phyloP scores from a whole-genome alignment of 345 rosid species.

The Sisymbrium altissimum region DNA sequence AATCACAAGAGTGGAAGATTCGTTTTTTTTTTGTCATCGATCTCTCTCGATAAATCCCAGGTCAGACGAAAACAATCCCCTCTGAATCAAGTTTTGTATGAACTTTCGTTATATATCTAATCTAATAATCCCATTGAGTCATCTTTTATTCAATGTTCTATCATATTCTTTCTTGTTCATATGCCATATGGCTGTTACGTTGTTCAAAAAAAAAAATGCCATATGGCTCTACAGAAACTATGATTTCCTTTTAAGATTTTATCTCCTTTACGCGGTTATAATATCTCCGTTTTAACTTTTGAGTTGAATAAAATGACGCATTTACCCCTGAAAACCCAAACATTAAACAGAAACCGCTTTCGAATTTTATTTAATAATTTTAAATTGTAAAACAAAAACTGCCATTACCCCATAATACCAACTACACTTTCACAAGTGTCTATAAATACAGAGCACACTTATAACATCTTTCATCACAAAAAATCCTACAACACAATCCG shows the following conservation, averaged over 20 bases:
- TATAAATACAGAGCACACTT: conserved; percentile 27
- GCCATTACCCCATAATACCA: conserved; percentile 29
- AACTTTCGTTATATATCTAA: background rate
- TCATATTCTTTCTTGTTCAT: conserved; percentile 9
- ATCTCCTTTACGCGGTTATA: background rate
- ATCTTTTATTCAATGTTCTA: background rate
- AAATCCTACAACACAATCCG: background rate
- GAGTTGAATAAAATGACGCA: background rate
- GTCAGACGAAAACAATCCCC: background rate
- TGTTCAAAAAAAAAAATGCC: too few relatives aligned
- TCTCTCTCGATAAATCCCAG: background rate
- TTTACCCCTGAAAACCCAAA: conserved; percentile 10
- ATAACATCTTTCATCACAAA: conserved; percentile 20
- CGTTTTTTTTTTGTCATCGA: background rate
- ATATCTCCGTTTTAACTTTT: background rate
- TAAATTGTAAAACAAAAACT: conserved; percentile 15
- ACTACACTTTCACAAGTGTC: conserved; percentile 22
- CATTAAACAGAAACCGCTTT: background rate
- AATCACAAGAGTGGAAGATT: background rate
- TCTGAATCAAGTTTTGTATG: background rate
- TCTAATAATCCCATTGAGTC: background rate
- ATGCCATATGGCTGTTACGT: too few relatives aligned
- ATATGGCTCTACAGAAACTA: conserved; percentile 20
- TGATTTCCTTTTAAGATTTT: conserved; percentile 10
- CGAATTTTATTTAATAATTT: background rate